Percentiles rank a stretch among this genome's conserved stretches.
These are phyloP conservation scores for Kitagawia praeruptora DNA, from an alignment of 129 eudicot genomes.

Conservation along the genomic window DNA sequence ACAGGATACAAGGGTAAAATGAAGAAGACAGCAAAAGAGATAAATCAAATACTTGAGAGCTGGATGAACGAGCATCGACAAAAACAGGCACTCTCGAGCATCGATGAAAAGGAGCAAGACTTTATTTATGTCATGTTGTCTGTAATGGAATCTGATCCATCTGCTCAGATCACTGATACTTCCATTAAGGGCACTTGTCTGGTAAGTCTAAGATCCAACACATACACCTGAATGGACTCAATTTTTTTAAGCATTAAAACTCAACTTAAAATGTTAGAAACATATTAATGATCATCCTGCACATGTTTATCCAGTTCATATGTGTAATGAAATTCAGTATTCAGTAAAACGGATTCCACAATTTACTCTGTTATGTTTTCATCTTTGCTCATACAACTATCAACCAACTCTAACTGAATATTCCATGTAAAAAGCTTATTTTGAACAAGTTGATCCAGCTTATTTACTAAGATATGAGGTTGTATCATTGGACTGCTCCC, in stretches of 20 bases:
- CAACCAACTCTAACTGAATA: too few relatives aligned
- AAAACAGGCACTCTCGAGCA: not conserved
- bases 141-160: not conserved
- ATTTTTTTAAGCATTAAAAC: too few relatives aligned
- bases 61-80: slow-evolving; percentile 8
- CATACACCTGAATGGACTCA: too few relatives aligned
- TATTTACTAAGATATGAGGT: not conserved
- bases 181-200: slow-evolving; percentile 15
- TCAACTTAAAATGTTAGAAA: not conserved
- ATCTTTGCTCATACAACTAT: too few relatives aligned
- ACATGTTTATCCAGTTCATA: too few relatives aligned
- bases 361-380: too few relatives aligned
- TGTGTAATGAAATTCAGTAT: too few relatives aligned
- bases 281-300: too few relatives aligned
- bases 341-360: too few relatives aligned
- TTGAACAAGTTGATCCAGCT: not conserved
- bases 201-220: not conserved
- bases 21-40: not conserved
- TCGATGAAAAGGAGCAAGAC: not conserved
- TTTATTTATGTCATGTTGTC: not conserved
- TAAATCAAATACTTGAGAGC: not conserved
- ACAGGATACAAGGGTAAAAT: not conserved
- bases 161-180: slow-evolving; percentile 5
- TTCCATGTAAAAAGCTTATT: not conserved
- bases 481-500: not conserved